Evolutionary conservation across 176 grass and related monocot genomes (phyloP), one percentile per base, ranked within the genome.

Genomic region (Lolium rigidum): DNA sequence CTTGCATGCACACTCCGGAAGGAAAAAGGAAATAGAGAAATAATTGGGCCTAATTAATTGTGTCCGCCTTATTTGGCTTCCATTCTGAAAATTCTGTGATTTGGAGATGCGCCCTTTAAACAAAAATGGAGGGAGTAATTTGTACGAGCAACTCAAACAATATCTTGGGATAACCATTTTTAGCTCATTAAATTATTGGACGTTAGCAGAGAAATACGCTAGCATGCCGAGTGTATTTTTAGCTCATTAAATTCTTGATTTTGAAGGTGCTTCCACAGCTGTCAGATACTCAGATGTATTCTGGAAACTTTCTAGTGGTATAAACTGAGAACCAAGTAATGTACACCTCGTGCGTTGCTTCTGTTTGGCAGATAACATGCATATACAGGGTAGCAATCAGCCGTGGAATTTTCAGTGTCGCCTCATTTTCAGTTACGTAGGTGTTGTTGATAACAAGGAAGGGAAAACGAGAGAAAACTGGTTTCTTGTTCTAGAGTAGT

Each of bases 371-470:
- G 50, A 87, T 80, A 80, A 41, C 26, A 9, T 9, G 12, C 58
- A 61, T 11, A 72, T 75, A 83, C 76, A 58, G 15, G 81, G 67
- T 20, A 50, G 26, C 75, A 76, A 61, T 70, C 61, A 62, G 35
- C 57, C 68, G 41, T 89, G 75, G 77, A 82, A 86, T 60, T 80
- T 80, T 49, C 41, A 69, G 50, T 31, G 76, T 24, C 21, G 69
- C 50, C 81, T 80, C 85, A 60, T 87, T 87, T 84, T 84, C 76
- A 91, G 50, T 59, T 79, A 86, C 81, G 16, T 68, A 43, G 6
- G 18, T 46, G 81, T 68, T 87, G 67, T 80, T 61, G 85, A 87
- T 91, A 84, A 80, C 81, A 52, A 84, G 76, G 66, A 64, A 15
- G 9, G 0, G 10, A 60, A 84, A 68, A 0, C 17, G 16, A 4